Conservation (phyloP, 331 rosid species). For the Pyrus hybrid region DNA sequence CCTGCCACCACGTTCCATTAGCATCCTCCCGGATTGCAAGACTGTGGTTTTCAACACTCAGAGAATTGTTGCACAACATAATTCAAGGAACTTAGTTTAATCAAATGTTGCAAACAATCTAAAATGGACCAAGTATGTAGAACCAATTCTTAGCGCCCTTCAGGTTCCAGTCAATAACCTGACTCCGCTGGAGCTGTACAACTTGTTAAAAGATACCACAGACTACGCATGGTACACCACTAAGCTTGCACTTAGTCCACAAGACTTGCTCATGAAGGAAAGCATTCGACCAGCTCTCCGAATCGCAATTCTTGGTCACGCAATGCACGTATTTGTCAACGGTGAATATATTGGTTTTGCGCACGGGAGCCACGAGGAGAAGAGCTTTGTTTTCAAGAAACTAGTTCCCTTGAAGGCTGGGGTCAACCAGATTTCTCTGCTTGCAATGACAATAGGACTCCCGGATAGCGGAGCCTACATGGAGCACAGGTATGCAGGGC, state of each 20-base stretch:
- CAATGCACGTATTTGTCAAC: background rate
- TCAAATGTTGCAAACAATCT: background rate
- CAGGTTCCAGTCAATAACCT: background rate
- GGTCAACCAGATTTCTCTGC: background rate
- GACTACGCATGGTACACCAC: slow-evolving; percentile 10
- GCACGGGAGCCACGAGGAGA: slow-evolving; percentile 1
- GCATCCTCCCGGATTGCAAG: slow-evolving; percentile 12
- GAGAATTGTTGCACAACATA: background rate
- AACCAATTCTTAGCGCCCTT: background rate
- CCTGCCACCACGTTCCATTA: background rate
- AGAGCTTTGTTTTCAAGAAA: background rate
- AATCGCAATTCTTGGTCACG: background rate
- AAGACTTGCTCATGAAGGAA: background rate
- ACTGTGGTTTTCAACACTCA: background rate
- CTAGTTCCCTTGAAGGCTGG: background rate
- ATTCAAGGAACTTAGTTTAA: background rate
- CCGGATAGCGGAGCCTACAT: slow-evolving; percentile 3
- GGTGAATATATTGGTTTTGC: background rate
- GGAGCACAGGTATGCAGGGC: slow-evolving; percentile 6
- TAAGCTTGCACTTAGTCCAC: background rate
- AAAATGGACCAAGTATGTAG: background rate
- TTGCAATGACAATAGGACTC: background rate
- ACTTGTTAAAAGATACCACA: background rate
- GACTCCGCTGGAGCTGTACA: background rate
- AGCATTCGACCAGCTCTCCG: background rate